These are phyloP conservation scores for Salix brachista DNA, from an alignment of 345 rosid genomes.

Conservation along the genomic window DNA sequence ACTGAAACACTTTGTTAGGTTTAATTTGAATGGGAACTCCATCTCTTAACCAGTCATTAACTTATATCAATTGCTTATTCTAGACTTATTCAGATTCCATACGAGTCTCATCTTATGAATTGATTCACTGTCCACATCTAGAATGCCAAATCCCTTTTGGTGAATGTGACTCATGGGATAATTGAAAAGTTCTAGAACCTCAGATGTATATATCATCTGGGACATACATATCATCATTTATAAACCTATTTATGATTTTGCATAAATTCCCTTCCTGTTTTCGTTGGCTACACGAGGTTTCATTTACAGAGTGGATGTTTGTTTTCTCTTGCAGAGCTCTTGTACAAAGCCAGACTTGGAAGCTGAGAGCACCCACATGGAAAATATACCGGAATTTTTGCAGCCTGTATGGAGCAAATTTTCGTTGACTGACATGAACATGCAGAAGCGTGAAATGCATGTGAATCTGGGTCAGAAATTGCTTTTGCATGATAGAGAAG, in stretches of 20 bases:
- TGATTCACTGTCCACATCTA: neutral
- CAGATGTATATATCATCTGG: neutral
- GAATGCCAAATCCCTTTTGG: neutral
- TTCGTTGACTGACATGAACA: conserved; percentile 14
- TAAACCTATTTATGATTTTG: conserved; percentile 10
- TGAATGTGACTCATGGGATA: conserved; percentile 2
- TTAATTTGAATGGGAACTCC: neutral
- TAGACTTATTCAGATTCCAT: neutral
- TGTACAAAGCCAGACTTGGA: conserved; percentile 28
- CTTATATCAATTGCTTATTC: neutral
- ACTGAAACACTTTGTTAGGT: neutral
- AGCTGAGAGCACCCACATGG: conserved; percentile 34
- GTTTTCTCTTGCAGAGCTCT: conserved; percentile 29
- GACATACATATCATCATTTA: conserved; percentile 6
- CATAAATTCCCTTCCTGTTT: conserved; percentile 16
- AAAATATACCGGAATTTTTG: conserved; percentile 30
- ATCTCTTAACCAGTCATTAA: neutral
- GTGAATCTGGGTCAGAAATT: conserved; percentile 19
- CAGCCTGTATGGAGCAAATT: conserved; percentile 22
- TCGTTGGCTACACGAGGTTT: conserved; percentile 27
- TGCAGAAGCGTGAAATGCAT: conserved; percentile 21
- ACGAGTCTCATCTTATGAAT: neutral
- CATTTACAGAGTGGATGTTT: conserved; percentile 29
- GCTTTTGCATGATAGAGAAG: conserved; percentile 27
- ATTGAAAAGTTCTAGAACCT: conserved; percentile 1